phyloP scores from a whole-genome alignment of 2,329 filamentous ascomycete species.

The Rutstroemia sp. region DNA sequence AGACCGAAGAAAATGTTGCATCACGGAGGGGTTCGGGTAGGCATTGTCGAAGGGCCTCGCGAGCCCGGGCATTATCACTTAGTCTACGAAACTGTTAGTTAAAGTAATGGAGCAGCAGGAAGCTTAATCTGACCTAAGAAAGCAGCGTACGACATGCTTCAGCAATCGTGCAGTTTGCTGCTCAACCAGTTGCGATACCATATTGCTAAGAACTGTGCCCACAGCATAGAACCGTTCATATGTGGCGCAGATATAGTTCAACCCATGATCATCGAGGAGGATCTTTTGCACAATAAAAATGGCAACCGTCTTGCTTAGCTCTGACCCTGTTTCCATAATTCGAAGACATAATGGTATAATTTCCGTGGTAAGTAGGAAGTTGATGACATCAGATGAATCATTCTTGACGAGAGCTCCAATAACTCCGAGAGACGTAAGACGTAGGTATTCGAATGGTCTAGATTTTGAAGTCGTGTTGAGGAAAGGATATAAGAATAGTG shows the following conservation, averaged over 20 bases:
- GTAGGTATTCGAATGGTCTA: constrained; percentile 92
- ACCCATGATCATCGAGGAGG: constrained; percentile 86
- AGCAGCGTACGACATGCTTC: constrained; percentile 97
- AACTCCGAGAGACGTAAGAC: constrained; percentile 89
- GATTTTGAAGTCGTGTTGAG: constrained; percentile 98
- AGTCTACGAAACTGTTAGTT: constrained; percentile 46
- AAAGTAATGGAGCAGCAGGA: not conserved
- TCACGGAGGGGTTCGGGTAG: constrained; percentile 97
- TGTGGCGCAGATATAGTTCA: constrained; percentile 97
- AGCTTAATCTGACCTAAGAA: constrained; percentile 63
- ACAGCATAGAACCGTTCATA: constrained; percentile 98
- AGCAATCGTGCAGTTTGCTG: constrained; percentile 92
- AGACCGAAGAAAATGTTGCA: constrained; percentile 91
- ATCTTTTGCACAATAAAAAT: constrained; percentile 99
- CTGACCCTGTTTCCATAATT: constrained; percentile 98
- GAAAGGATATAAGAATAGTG: constrained; percentile 95
- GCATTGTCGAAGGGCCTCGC: constrained; percentile 91
- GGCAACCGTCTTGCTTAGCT: constrained; percentile 96
- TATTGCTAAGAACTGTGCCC: constrained; percentile 94
- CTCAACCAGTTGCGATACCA: constrained; percentile 96
- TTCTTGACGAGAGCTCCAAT: constrained; percentile 98
- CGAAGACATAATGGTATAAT: constrained; percentile 96
- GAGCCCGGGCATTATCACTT: constrained; percentile 91
- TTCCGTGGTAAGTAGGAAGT: constrained; percentile 95
- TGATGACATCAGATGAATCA: constrained; percentile 96